Evolutionary conservation across 1,139 yeast species (phyloP).

Genomic region (Pneumocystis murina): DNA sequence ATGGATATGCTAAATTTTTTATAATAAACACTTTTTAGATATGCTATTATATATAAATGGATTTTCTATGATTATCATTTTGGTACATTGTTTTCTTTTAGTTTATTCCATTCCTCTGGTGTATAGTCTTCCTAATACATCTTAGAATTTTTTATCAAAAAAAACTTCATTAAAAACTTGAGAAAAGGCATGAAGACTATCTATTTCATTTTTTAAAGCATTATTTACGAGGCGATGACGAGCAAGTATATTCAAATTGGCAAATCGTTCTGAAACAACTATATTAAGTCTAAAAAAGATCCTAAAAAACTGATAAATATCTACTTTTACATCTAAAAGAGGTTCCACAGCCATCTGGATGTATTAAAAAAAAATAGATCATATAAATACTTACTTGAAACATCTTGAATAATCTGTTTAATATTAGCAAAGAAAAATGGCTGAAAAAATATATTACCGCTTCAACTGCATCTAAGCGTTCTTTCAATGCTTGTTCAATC

Average conservation of each 20-base stretch:
- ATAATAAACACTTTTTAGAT: conserved; percentile 18
- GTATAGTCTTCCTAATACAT: background rate
- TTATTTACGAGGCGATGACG: background rate
- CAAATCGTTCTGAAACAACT: background rate
- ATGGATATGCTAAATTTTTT: conserved; percentile 47
- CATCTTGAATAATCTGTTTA: conserved; percentile 1
- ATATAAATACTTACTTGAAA: background rate
- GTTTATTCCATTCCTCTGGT: background rate
- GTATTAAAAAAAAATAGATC: background rate
- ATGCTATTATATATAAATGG: background rate
- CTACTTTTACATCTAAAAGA: background rate
- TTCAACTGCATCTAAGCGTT: background rate
- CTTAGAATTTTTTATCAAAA: background rate
- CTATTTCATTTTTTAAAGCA: background rate
- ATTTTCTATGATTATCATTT: background rate
- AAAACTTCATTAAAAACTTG: background rate
- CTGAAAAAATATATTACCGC: background rate
- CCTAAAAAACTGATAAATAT: no score
- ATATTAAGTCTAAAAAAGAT: background rate
- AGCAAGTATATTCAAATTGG: background rate
- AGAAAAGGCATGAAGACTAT: background rate
- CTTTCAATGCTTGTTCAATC: background rate
- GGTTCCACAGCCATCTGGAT: background rate
- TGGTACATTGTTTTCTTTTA: background rate
- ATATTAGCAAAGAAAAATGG: background rate